These are phyloP conservation scores for Lactarius sp. DNA, from an alignment of 768 basidiomycete species.

Conservation along the genomic window DNA sequence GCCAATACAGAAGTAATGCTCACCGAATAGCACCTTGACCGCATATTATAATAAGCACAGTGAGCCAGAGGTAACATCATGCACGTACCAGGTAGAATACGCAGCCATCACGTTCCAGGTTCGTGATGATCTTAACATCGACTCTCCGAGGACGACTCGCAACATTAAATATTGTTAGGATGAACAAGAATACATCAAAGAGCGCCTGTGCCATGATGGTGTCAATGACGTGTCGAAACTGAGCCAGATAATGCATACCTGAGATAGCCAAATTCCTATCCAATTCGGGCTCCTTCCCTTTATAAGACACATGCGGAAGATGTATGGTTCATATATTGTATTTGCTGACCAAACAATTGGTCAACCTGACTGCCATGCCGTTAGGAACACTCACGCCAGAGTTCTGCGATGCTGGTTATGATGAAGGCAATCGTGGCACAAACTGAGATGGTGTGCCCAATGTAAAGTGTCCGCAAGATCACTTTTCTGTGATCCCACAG, in stretches of 20 bases:
- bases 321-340: neutral
- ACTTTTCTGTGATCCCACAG: slow-evolving; percentile 37
- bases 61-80: neutral
- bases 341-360: slow-evolving; percentile 8
- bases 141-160: slow-evolving; percentile 34
- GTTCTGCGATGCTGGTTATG: neutral
- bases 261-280: slow-evolving; percentile 34
- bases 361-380: neutral
- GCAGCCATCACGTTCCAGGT: slow-evolving; percentile 36
- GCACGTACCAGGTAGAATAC: slow-evolving; percentile 35
- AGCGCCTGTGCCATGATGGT: slow-evolving; percentile 30
- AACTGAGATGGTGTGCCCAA: slow-evolving; percentile 12
- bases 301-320: slow-evolving; percentile 23
- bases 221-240: neutral
- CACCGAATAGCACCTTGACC: slow-evolving; percentile 15
- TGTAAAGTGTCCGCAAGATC: slow-evolving; percentile 7
- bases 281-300: slow-evolving; percentile 7
- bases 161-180: slow-evolving; percentile 36
- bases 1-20: neutral
- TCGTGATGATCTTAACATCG: slow-evolving; percentile 32
- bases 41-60: neutral
- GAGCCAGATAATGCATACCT: slow-evolving; percentile 28
- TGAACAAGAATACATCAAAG: slow-evolving; percentile 36
- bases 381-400: slow-evolving; percentile 8
- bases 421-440: slow-evolving; percentile 16